phyloP scores from a whole-genome alignment of 1,139 yeast genomes.

The Saccharomyces pastorianus region DNA sequence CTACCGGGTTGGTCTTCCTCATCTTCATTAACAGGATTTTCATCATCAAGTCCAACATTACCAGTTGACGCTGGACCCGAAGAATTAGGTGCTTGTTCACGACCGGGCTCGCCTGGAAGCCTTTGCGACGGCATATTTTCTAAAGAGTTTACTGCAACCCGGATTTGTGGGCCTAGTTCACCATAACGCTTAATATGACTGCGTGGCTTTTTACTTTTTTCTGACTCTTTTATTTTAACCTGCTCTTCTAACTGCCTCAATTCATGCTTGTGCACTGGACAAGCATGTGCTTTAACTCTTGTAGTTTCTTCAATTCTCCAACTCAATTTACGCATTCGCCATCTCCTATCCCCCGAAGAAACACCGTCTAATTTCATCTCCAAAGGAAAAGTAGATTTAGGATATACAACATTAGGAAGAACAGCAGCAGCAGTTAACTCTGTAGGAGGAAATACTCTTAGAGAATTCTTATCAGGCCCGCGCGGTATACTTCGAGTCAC shows the following conservation, averaged over 20 bases:
- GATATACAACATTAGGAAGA: conserved; percentile 81
- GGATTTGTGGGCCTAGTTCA: conserved; percentile 35
- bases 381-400: conserved; percentile 75
- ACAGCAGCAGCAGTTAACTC: conserved; percentile 80
- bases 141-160: conserved; percentile 25
- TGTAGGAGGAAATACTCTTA: conserved; percentile 93
- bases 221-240: conserved; percentile 32
- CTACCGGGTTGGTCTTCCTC: conserved; percentile 17
- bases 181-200: conserved; percentile 32
- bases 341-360: conserved; percentile 54
- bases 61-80: not conserved
- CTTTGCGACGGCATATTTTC: conserved; percentile 18
- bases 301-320: conserved; percentile 89
- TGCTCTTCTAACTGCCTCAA: conserved; percentile 41
- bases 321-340: conserved; percentile 84
- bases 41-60: not conserved
- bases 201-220: conserved; percentile 21
- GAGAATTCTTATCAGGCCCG: conserved; percentile 78
- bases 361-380: conserved; percentile 80
- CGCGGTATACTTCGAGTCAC: conserved; percentile 69
- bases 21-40: conserved; percentile 9
- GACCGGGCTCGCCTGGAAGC: conserved; percentile 1
- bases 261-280: conserved; percentile 47
- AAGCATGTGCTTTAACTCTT: conserved; percentile 51
- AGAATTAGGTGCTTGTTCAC: conserved; percentile 1